These are phyloP conservation scores for Eremochloa ophiuroides DNA, from an alignment of 176 grass and related monocot genomes.

Conservation along the genomic window DNA sequence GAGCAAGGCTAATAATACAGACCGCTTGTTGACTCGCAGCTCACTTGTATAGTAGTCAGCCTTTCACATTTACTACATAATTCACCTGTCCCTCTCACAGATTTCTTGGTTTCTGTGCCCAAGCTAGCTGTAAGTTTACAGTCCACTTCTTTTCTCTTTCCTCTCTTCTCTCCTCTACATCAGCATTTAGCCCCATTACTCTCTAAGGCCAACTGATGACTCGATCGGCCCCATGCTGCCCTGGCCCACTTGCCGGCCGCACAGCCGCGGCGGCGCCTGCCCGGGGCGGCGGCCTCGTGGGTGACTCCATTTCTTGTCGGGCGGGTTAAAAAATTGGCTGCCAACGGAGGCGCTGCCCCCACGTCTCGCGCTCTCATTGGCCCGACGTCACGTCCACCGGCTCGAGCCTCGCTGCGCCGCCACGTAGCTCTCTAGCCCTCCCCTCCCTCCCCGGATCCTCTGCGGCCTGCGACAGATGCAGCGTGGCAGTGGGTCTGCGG, in stretches of 20 bases:
- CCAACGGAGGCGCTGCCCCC: background rate
- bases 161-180: too few relatives aligned
- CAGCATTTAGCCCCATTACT: too few relatives aligned
- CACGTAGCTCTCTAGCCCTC: background rate
- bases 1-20: too few relatives aligned
- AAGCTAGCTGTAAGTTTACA: too few relatives aligned
- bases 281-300: background rate
- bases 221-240: fast-evolving
- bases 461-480: background rate
- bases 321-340: background rate
- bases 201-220: background rate
- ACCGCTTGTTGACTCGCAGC: too few relatives aligned
- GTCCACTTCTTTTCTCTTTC: too few relatives aligned
- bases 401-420: slow-evolving; percentile 3
- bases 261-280: background rate
- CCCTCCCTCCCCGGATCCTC: background rate
- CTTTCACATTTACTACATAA: too few relatives aligned
- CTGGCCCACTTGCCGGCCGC: background rate
- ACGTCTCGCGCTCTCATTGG: slow-evolving; percentile 22
- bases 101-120: too few relatives aligned
- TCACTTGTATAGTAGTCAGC: too few relatives aligned
- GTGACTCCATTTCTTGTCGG: background rate
- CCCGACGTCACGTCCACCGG: background rate
- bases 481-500: background rate
- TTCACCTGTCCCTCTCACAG: too few relatives aligned